These are phyloP conservation scores for Aspergillus felis DNA, from an alignment of 2,329 filamentous ascomycete genomes.

Conservation along the genomic window DNA sequence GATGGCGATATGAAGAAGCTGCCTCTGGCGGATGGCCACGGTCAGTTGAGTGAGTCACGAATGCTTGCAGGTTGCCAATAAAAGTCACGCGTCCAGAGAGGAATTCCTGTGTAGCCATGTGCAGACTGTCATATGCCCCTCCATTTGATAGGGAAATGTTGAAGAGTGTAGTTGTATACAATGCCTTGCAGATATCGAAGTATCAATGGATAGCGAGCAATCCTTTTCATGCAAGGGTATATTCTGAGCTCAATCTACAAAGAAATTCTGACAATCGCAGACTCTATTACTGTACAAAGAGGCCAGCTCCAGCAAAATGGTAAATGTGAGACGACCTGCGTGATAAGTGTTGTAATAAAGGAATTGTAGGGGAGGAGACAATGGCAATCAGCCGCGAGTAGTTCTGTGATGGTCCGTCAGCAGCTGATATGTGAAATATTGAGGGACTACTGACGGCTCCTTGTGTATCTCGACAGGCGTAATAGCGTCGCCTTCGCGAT, in stretches of 20 bases:
- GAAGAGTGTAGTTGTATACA: background rate
- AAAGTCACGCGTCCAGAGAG: conserved; percentile 15
- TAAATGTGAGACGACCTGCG: background rate
- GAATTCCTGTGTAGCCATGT: conserved; percentile 7
- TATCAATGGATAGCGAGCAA: background rate
- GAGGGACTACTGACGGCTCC: conserved; percentile 28
- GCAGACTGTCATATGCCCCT: background rate
- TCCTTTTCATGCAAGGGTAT: background rate
- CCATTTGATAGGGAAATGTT: background rate
- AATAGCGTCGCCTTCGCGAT: conserved; percentile 5
- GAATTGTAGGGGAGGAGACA: background rate
- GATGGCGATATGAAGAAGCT: background rate
- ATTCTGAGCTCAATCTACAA: background rate
- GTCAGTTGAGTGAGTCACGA: conserved; percentile 16
- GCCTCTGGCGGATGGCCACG: background rate
- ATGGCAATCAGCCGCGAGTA: conserved; percentile 22
- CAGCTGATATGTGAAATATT: conserved; percentile 3
- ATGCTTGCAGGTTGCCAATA: background rate
- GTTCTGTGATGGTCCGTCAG: conserved; percentile 19
- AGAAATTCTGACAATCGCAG: background rate
- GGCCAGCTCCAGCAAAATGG: background rate
- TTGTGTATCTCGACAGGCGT: conserved; percentile 33
- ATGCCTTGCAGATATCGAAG: background rate
- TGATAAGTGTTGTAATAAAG: background rate
- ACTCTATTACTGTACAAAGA: background rate